phyloP scores from a whole-genome alignment of 208 protist genomes.

The Porcisia hertigi region DNA sequence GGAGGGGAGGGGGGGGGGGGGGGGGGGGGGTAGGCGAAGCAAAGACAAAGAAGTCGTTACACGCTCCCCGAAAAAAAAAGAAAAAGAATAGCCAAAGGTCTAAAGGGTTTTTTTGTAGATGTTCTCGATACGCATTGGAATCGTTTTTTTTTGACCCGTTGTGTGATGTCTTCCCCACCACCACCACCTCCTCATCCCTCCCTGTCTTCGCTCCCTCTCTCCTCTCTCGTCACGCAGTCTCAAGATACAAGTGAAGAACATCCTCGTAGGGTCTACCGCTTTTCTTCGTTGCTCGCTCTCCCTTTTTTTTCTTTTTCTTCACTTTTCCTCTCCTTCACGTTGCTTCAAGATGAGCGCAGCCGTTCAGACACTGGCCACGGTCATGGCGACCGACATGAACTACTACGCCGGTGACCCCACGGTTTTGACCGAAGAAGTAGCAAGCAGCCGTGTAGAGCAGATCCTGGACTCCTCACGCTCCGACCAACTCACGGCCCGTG shows the following conservation, averaged over 20 bases:
- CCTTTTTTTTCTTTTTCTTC: conserved; percentile 6
- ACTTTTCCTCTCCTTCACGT: not conserved
- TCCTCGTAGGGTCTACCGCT: not conserved
- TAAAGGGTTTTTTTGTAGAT: too few species aligned
- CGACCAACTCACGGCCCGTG: conserved; percentile 68
- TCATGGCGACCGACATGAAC: conserved; percentile 74
- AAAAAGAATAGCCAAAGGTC: too few species aligned
- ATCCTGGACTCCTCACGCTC: conserved; percentile 52
- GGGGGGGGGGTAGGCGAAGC: too few species aligned
- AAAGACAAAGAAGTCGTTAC: too few species aligned
- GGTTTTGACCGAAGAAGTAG: conserved; percentile 45
- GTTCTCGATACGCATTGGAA: too few species aligned
- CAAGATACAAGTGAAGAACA: not conserved
- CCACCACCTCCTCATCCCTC: not conserved
- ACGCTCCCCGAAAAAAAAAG: too few species aligned
- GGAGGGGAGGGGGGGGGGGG: too few species aligned
- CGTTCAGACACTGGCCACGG: conserved; percentile 54
- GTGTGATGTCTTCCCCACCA: too few species aligned
- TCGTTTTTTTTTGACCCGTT: too few species aligned
- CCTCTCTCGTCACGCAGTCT: not conserved
- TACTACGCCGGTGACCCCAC: conserved; percentile 79
- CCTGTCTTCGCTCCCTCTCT: too few species aligned
- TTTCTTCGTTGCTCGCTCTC: not conserved
- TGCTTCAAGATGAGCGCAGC: conserved; percentile 43
- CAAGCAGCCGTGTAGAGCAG: conserved; percentile 45